These are phyloP conservation scores for Cyclospora cayetanensis DNA, from an alignment of 169 alveolate species.

Conservation along the genomic window DNA sequence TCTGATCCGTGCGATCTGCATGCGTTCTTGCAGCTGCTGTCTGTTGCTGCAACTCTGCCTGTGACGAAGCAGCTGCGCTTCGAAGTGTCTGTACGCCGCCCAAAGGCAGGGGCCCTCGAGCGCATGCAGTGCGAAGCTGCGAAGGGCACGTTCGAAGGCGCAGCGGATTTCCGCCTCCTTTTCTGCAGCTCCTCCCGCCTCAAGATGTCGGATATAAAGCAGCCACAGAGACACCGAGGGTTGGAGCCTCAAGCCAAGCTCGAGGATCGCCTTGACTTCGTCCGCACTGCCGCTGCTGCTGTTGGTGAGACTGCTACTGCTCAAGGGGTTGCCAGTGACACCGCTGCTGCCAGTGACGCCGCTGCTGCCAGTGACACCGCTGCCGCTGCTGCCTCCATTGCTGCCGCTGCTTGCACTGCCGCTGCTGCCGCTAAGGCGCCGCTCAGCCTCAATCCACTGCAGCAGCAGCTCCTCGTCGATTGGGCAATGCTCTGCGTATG, in stretches of 20 bases:
- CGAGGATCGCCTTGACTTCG: neutral
- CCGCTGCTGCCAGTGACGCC: neutral
- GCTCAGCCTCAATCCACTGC: neutral
- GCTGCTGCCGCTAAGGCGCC: conserved; percentile 12
- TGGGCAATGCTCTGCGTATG: neutral
- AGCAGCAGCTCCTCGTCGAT: conserved; percentile 19
- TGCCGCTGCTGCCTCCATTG: neutral
- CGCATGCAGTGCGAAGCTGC: conserved; percentile 52
- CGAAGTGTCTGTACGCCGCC: conserved; percentile 62
- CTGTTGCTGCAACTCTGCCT: neutral
- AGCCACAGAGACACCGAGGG: neutral
- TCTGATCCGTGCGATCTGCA: conserved; percentile 67
- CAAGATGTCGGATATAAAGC: neutral
- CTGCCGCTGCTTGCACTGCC: neutral
- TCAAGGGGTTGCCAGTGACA: neutral
- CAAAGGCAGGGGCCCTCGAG: conserved; percentile 58
- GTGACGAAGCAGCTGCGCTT: neutral
- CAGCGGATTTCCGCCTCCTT: neutral
- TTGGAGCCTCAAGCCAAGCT: neutral
- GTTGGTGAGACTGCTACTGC: neutral
- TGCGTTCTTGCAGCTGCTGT: neutral
- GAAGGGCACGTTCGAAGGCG: conserved; percentile 29
- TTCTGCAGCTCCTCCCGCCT: neutral
- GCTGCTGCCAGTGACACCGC: neutral
- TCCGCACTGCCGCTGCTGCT: neutral